A percentile compares a stretch with the other conserved stretches of the same genome.
These are phyloP conservation scores for Musa acuminata DNA, from an alignment of 176 grass and related monocot species.

Conservation along the genomic window DNA sequence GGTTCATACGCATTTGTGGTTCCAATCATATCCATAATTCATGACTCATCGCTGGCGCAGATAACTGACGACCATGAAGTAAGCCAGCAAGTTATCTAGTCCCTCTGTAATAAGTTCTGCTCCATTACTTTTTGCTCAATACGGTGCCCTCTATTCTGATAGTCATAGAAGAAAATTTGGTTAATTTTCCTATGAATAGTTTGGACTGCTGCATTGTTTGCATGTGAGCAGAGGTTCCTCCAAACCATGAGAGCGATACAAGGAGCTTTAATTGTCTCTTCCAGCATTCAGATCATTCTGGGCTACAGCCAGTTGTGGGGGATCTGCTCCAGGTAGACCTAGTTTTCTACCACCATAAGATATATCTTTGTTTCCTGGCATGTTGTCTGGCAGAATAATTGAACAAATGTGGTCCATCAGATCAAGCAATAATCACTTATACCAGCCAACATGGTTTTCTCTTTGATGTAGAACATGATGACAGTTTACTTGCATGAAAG, in stretches of 20 bases:
- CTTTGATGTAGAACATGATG: no score
- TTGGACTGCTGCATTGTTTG: neutral
- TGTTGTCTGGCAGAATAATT: neutral
- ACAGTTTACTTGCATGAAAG: no score
- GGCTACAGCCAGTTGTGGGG: constrained; percentile 98
- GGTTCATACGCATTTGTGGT: constrained; percentile 84
- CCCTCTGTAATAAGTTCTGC: neutral
- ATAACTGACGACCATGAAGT: constrained; percentile 68
- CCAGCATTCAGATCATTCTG: constrained; percentile 96
- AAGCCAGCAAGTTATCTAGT: neutral
- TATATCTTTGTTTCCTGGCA: constrained; percentile 4
- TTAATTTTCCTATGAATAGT: neutral
- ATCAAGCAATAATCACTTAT: neutral
- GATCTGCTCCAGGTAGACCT: constrained; percentile 76
- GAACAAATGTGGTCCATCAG: neutral
- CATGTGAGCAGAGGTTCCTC: constrained; percentile 65
- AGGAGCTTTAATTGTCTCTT: constrained; percentile 86
- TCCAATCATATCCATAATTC: constrained; percentile 77
- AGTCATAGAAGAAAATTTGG: no score
- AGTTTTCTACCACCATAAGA: neutral
- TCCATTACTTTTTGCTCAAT: neutral
- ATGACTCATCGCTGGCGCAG: constrained; percentile 40
- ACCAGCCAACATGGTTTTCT: neutral
- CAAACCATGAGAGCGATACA: constrained; percentile 88
- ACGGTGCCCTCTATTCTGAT: no score